These are phyloP conservation scores for Nannizzia gypsea DNA, from an alignment of 2,329 filamentous ascomycete genomes.

Conservation along the genomic window DNA sequence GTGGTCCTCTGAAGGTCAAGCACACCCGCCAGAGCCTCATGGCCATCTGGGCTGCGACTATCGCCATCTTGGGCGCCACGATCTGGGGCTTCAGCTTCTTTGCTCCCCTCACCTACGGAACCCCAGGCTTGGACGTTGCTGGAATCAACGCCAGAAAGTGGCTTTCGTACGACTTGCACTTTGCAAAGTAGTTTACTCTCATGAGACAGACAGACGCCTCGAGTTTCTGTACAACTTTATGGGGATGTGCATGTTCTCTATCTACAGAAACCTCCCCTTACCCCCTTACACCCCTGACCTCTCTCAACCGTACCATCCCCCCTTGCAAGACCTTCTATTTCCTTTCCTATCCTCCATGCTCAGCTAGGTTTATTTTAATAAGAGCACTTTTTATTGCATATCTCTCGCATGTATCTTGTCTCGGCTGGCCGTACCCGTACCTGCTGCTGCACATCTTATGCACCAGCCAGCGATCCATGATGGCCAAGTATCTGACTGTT, in stretches of 20 bases:
- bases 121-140: slow-evolving; percentile 69
- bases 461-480: background rate
- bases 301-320: background rate
- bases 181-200: slow-evolving; percentile 66
- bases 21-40: slow-evolving; percentile 67
- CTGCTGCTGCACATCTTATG: background rate
- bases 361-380: background rate
- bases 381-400: background rate
- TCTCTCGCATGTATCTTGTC: no score
- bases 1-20: slow-evolving; percentile 47
- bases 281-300: background rate
- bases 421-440: background rate
- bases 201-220: background rate
- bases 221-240: background rate
- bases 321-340: background rate
- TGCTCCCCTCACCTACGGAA: slow-evolving; percentile 88
- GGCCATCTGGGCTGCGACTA: slow-evolving; percentile 65
- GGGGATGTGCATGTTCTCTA: background rate
- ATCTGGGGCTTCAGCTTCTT: slow-evolving; percentile 84
- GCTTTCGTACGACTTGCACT: slow-evolving; percentile 95
- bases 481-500: background rate
- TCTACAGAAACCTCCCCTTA: background rate
- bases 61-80: slow-evolving; percentile 55
- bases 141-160: slow-evolving; percentile 79
- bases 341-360: background rate